Base-by-base conservation (phyloP, 2,329 filamentous ascomycete species). In the Beauveria bassiana region DNA sequence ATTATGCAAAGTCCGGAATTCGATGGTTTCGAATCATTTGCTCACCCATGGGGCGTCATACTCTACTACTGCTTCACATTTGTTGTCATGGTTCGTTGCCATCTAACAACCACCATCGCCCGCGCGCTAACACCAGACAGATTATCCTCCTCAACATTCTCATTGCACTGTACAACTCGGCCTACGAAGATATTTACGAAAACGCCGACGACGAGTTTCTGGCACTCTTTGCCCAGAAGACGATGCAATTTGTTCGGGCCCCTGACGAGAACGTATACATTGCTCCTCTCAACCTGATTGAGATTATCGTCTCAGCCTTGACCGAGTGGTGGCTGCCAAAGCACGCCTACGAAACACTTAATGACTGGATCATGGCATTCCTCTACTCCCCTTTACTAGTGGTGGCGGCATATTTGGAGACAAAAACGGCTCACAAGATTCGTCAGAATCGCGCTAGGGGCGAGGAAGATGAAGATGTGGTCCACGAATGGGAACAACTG, bases 201-300 rank as follows among this genome's bases (percentile, higher is more conserved):
- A 93, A 99, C 70, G 92, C 95, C 5, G 89, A 91, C 66, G 95
- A 99, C 73, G 95, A 99, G 74, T 99, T 92, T 75, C 87, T 99
- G 72, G 93, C 92, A 0, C 83, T 98, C 3, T 97, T 96, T 75
- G 84, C 91, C 0, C 90, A 96, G 67, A 96, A 96, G 75, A 97
- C 95, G 0, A 91, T 98, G 83, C 92, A 96, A 69, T 99, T 97
- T 69, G 91, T 98, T 20, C 90, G 95, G 54, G 95, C 95, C 0
- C 95, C 95, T 0, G 95, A 99, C 68, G 95, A 99, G 74, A 99
- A 99, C 68, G 95, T 99, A 61, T 99, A 95, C 75, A 96, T 99
- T 69, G 87, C 95, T 0, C 95, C 95, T 0, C 90, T 99, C 75
- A 99, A 99, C 72, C 81, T 99, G 2, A 83, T 99, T 63, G 95